Base-by-base conservation (phyloP, 345 rosid species). In the Kernera saxatilis region DNA sequence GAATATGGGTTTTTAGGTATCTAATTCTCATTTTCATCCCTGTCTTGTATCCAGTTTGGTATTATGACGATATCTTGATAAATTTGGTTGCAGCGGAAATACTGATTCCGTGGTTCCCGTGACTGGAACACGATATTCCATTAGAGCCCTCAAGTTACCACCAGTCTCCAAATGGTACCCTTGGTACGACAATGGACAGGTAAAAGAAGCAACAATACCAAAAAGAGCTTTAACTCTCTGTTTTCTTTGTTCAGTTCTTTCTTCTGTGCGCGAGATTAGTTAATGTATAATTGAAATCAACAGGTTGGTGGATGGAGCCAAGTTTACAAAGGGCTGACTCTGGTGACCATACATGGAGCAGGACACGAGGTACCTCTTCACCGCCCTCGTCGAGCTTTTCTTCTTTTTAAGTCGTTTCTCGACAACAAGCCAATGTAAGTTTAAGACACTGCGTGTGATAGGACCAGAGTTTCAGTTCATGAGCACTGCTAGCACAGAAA, bases 271-370 rank as follows among this genome's bases (percentile, higher is more conserved):
- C 4, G 21, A 36, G 19, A 11, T 15, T 39, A n/a, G 15, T 4
- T 40, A 15, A 63, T 56, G 25, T 27, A 1, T 10, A 33, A 51
- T 19, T 64, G 21, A 37, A 56, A 48, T n/a, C 23, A 39, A 74
- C 58, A 93, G 98, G 97, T 88, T 68, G 97, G 96, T 10, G 97
- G 98, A 5, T 90, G 98, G 97, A 82, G 93, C 87, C 97, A 93
- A 84, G 89, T 78, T 33, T 93, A 88, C 77, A 65, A 76, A 79
- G 97, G 98, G 49, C 78, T 93, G 67, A 87, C 98, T n/a, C 79
- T 91, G 6, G 92, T 93, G 2, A 84, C 94, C n/a, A 88, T 93
- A 19, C 85, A 80, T 5, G 97, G 97, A 69, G 96, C 98, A 48
- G 98, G 98, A 14, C 97, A 93, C 1, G 97, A 93, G 64, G 98